Percentiles rank a stretch among this genome's conserved stretches.
phyloP scores from a whole-genome alignment of 2,329 filamentous ascomycete genomes.

The Calonectria montana region DNA sequence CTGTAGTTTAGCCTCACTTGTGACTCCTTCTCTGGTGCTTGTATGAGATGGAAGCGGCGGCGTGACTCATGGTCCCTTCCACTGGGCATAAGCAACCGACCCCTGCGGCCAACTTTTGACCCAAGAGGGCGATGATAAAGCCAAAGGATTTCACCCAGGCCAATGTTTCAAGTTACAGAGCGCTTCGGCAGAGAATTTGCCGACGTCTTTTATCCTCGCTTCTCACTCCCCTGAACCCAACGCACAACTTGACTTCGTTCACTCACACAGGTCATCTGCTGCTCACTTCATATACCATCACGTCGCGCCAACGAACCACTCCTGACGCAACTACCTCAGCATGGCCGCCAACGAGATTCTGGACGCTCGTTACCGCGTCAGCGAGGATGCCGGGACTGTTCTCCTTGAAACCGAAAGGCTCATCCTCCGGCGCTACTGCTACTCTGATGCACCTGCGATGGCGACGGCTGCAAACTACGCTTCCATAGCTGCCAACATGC shows the following conservation, averaged over 20 bases:
- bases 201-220: neutral
- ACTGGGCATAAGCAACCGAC: neutral
- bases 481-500: slow-evolving; percentile 53
- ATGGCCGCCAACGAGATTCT: slow-evolving; percentile 34
- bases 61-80: neutral
- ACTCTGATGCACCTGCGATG: slow-evolving; percentile 52
- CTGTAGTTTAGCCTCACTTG: neutral
- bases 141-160: neutral
- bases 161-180: neutral
- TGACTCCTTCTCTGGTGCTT: no score
- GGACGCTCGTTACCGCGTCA: slow-evolving; percentile 38
- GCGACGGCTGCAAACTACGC: slow-evolving; percentile 52
- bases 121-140: neutral
- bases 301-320: neutral
- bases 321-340: neutral
- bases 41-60: neutral
- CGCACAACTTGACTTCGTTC: neutral
- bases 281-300: neutral
- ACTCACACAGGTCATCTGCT: neutral
- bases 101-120: neutral
- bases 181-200: neutral
- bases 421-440: slow-evolving; percentile 54
- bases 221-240: neutral
- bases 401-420: slow-evolving; percentile 48
- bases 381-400: slow-evolving; percentile 42